Conservation (phyloP, 768 basidiomycete genomes). For the Lentinus brumalis region DNA sequence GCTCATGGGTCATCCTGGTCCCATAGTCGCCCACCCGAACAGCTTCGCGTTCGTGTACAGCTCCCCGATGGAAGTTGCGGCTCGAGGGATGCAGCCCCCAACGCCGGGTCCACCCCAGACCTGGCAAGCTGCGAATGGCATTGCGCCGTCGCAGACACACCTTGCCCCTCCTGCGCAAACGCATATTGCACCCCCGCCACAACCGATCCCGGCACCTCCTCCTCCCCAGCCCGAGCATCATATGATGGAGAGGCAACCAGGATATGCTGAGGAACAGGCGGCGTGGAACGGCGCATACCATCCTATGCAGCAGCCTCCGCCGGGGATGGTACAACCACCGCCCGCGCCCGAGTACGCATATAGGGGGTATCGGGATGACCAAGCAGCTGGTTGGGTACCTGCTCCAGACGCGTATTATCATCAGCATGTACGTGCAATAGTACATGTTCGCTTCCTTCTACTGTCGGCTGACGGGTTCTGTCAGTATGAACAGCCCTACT, state of each 20-base stretch:
- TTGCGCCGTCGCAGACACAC: constrained; percentile 68
- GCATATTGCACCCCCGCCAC: neutral
- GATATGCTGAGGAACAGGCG: constrained; percentile 45
- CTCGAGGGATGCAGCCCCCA: constrained; percentile 46
- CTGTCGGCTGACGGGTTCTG: neutral
- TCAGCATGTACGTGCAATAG: constrained; percentile 17
- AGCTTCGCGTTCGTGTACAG: constrained; percentile 26
- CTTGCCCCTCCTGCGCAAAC: constrained; percentile 30
- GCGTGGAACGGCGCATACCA: constrained; percentile 61
- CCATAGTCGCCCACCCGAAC: constrained; percentile 11
- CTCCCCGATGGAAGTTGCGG: constrained; percentile 28
- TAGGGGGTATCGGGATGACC: constrained; percentile 60
- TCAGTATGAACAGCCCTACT: constrained; percentile 60
- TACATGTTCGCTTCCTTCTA: no score
- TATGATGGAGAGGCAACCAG: constrained; percentile 48
- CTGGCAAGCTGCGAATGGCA: constrained; percentile 63
- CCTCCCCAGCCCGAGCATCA: constrained; percentile 31
- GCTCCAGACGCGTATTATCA: constrained; percentile 16
- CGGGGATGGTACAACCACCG: constrained; percentile 46
- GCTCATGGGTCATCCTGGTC: constrained; percentile 24
- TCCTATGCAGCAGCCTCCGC: constrained; percentile 36
- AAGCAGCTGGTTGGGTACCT: constrained; percentile 42
- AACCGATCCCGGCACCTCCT: neutral
- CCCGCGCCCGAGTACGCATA: constrained; percentile 54
- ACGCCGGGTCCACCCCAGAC: constrained; percentile 56